Percentiles rank a stretch among this genome's conserved stretches.
phyloP scores from a whole-genome alignment of 208 protist genomes.

The Leishmania lainsoni region DNA sequence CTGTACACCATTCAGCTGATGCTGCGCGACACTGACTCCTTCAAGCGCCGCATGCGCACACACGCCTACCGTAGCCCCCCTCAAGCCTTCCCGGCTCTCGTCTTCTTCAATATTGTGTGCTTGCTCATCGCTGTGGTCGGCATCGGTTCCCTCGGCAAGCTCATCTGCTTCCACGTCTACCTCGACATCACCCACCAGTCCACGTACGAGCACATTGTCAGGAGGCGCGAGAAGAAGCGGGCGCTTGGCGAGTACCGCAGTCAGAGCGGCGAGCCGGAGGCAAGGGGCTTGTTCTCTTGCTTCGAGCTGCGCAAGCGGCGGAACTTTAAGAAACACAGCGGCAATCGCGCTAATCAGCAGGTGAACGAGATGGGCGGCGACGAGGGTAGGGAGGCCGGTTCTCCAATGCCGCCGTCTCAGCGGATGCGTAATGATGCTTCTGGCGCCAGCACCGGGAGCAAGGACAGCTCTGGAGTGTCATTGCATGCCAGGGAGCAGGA shows the following conservation, averaged over 20 bases:
- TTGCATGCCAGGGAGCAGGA: neutral
- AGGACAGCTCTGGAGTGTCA: neutral
- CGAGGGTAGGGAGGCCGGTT: neutral
- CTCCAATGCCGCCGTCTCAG: neutral
- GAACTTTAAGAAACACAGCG: conserved; percentile 73
- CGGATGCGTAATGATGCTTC: neutral
- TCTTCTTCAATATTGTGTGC: conserved; percentile 71
- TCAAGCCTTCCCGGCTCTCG: conserved; percentile 41
- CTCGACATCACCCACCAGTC: conserved; percentile 57
- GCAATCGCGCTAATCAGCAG: neutral
- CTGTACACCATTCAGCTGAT: conserved; percentile 59
- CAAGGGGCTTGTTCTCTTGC: conserved; percentile 32
- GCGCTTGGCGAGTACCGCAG: conserved; percentile 33
- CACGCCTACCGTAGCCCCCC: conserved; percentile 54
- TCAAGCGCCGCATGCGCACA: conserved; percentile 44
- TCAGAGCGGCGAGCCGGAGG: conserved; percentile 1
- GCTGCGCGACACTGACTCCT: conserved; percentile 47
- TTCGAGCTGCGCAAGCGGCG: conserved; percentile 60
- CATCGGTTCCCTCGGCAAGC: conserved; percentile 55
- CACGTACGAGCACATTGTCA: conserved; percentile 79
- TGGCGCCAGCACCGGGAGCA: neutral
- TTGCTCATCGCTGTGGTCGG: conserved; percentile 37
- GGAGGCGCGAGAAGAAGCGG: conserved; percentile 67
- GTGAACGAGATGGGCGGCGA: neutral
- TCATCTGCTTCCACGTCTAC: conserved; percentile 82